Conservation (phyloP, 2,329 filamentous ascomycete genomes). For the Trichoderma guizhouense region DNA sequence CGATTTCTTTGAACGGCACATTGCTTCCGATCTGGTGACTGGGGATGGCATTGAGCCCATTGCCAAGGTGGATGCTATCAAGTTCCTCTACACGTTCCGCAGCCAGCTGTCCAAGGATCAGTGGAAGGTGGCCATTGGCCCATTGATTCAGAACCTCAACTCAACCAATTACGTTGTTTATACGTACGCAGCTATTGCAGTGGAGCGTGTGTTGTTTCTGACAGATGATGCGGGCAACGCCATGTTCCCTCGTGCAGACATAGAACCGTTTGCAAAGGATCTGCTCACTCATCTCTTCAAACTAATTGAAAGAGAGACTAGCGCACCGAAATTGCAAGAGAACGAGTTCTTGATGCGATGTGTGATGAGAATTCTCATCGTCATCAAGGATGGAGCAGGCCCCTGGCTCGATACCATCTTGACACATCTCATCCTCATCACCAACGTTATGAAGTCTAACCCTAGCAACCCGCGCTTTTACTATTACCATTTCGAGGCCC, state of each 20-base stretch:
- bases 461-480: slow-evolving; percentile 97
- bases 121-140: slow-evolving; percentile 85
- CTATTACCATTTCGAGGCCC: slow-evolving; percentile 95
- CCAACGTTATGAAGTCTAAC: slow-evolving; percentile 86
- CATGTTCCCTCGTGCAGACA: slow-evolving; percentile 74
- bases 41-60: slow-evolving; percentile 71
- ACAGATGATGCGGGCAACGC: slow-evolving; percentile 71
- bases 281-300: slow-evolving; percentile 87
- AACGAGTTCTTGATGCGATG: slow-evolving; percentile 99
- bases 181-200: slow-evolving; percentile 92
- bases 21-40: slow-evolving; percentile 83
- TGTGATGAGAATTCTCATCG: slow-evolving; percentile 94
- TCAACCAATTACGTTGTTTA: slow-evolving; percentile 95
- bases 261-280: slow-evolving; percentile 79
- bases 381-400: slow-evolving; percentile 78
- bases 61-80: slow-evolving; percentile 95
- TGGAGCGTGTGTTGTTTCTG: slow-evolving; percentile 88
- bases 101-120: slow-evolving; percentile 89
- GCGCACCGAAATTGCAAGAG: slow-evolving; percentile 91
- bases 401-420: slow-evolving; percentile 75
- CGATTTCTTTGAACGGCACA: slow-evolving; percentile 90
- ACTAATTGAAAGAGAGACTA: slow-evolving; percentile 79
- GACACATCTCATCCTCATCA: slow-evolving; percentile 81
- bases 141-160: slow-evolving; percentile 85
- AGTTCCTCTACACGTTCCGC: slow-evolving; percentile 95